A percentile compares a stretch with the other conserved stretches of the same genome.
Evolutionary conservation across 2,329 filamentous ascomycete species (phyloP).

Genomic region (Aspergillus oerlinghausenensis): DNA sequence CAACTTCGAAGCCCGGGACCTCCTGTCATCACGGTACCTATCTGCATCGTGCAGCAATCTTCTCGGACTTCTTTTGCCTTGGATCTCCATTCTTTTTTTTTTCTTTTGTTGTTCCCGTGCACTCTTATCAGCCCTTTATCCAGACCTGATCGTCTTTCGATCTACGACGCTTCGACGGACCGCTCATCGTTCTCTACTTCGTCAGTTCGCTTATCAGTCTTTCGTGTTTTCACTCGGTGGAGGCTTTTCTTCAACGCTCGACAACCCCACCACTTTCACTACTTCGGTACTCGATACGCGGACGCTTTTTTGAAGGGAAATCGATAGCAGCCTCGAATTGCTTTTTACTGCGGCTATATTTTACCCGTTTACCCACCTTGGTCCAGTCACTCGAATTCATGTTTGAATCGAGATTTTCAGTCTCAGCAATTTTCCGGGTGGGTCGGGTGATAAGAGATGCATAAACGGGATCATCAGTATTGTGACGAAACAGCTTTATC

Average conservation of each 20-base stretch:
- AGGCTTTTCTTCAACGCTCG: slow-evolving; percentile 4
- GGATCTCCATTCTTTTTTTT: slow-evolving; percentile 22
- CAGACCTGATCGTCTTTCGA: slow-evolving; percentile 33
- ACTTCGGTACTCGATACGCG: slow-evolving; percentile 13
- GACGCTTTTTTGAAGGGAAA: slow-evolving; percentile 11
- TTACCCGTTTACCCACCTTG: slow-evolving; percentile 23
- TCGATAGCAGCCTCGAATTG: slow-evolving; percentile 27
- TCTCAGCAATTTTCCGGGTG: slow-evolving; percentile 18
- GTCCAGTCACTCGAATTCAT: slow-evolving; percentile 13
- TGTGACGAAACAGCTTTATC: slow-evolving; percentile 16
- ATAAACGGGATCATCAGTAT: slow-evolving; percentile 24
- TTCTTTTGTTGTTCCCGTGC: slow-evolving; percentile 28
- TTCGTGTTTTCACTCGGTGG: slow-evolving; percentile 5
- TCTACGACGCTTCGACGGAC: slow-evolving; percentile 28
- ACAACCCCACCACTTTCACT: slow-evolving; percentile 7
- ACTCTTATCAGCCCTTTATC: slow-evolving; percentile 33
- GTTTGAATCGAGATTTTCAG: slow-evolving; percentile 12
- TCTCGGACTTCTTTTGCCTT: slow-evolving; percentile 31
- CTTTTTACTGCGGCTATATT: slow-evolving; percentile 32
- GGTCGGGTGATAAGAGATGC: slow-evolving; percentile 31
- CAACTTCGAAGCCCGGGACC: slow-evolving; percentile 27
- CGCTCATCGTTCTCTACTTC: slow-evolving; percentile 17
- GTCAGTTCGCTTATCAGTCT: slow-evolving; percentile 14
- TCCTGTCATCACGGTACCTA: slow-evolving; percentile 22
- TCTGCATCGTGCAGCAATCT: slow-evolving; percentile 28